Evolutionary conservation across 1,139 yeast species (phyloP).

Genomic region (Debaryomycetaceae sp.): DNA sequence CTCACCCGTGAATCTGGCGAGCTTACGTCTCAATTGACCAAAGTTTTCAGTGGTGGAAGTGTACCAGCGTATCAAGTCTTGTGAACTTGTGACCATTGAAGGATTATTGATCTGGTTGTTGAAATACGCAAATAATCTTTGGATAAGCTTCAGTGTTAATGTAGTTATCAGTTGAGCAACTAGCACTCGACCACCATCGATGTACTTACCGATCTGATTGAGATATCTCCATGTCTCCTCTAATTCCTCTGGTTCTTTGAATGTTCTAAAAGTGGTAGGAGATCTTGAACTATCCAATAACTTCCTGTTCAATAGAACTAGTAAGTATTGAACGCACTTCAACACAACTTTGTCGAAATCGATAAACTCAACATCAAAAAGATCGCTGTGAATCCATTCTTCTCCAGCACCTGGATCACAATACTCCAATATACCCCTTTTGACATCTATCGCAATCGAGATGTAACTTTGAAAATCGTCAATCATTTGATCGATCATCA

Average conservation of each 20-base stretch:
- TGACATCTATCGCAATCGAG: conserved; percentile 70
- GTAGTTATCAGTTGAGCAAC: conserved; percentile 75
- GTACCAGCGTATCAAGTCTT: conserved; percentile 76
- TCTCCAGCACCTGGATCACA: conserved; percentile 57
- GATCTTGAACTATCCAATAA: conserved; percentile 73
- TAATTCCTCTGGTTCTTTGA: conserved; percentile 88
- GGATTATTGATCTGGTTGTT: conserved; percentile 62
- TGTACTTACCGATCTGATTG: conserved; percentile 65
- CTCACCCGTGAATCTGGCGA: conserved; percentile 71
- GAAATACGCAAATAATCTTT: conserved; percentile 67
- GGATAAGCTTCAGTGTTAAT: conserved; percentile 63
- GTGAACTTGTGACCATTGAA: conserved; percentile 37
- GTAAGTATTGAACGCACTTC: conserved; percentile 70
- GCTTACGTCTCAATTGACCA: conserved; percentile 80
- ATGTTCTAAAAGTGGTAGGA: conserved; percentile 66
- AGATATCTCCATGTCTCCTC: conserved; percentile 76
- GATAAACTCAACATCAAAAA: conserved; percentile 52
- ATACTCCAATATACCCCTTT: conserved; percentile 63
- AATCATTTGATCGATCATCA: conserved; percentile 94
- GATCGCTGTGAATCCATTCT: conserved; percentile 73
- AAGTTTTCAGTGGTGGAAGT: conserved; percentile 80
- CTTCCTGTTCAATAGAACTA: conserved; percentile 70
- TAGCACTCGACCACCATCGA: conserved; percentile 82
- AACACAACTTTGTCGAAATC: conserved; percentile 71
- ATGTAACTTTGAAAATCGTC: conserved; percentile 81